phyloP scores from a whole-genome alignment of 2,329 filamentous ascomycete species.

The Fusarium newnesense region DNA sequence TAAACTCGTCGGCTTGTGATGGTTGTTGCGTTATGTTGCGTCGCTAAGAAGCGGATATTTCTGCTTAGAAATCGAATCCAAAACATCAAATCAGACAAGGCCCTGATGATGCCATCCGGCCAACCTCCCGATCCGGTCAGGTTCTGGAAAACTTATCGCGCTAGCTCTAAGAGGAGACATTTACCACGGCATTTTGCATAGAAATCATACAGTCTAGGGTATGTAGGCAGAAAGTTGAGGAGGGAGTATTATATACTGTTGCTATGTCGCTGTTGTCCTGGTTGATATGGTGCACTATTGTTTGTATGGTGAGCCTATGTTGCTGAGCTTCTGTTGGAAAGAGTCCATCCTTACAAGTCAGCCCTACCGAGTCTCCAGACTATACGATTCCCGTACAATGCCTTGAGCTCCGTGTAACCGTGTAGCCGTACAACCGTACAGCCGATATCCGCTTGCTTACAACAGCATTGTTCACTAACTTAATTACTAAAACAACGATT shows the following conservation, averaged over 20 bases:
- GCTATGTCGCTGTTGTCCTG: not conserved
- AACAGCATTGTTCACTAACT: conserved; percentile 4
- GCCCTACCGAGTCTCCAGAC: not conserved
- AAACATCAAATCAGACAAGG: conserved; percentile 35
- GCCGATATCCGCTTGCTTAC: conserved; percentile 15
- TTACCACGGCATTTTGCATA: conserved; percentile 1
- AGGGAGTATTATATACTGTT: not conserved
- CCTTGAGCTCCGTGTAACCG: not conserved
- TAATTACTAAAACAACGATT: conserved; percentile 17
- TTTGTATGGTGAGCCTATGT: not conserved
- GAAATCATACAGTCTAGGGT: conserved; percentile 3
- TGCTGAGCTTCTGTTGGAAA: not conserved
- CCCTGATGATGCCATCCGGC: conserved; percentile 41
- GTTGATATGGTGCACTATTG: not conserved
- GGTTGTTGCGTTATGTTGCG: conserved; percentile 15
- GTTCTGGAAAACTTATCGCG: conserved; percentile 16
- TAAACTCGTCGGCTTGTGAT: conserved; percentile 12
- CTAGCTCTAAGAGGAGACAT: conserved; percentile 31
- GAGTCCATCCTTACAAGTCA: not conserved
- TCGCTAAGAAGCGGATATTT: conserved; percentile 21
- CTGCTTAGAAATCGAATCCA: conserved; percentile 43
- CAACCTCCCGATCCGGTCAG: conserved; percentile 33
- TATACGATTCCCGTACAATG: not conserved
- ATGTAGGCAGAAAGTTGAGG: not conserved
- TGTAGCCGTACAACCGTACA: not conserved